Percentiles rank a stretch among this genome's conserved stretches.
phyloP scores from a whole-genome alignment of 805 yeast genomes.

The Metschnikowia amazonensis region DNA sequence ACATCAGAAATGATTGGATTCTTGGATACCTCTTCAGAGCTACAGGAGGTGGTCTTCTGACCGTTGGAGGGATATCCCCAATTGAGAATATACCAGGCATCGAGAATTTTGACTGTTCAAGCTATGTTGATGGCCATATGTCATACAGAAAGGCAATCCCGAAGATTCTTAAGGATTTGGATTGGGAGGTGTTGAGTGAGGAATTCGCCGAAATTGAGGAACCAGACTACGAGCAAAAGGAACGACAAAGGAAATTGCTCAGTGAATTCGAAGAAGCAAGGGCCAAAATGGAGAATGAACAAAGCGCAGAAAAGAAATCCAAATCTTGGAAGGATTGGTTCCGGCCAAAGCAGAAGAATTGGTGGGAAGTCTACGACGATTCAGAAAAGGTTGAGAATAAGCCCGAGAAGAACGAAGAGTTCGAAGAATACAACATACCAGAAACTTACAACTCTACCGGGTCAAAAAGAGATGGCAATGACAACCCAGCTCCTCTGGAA shows the following conservation, averaged over 20 bases:
- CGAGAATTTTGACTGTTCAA: constrained; percentile 86
- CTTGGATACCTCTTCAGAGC: constrained; percentile 93
- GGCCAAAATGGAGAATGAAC: constrained; percentile 50
- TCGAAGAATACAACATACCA: constrained; percentile 18
- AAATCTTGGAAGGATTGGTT: constrained; percentile 50
- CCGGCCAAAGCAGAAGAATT: constrained; percentile 46
- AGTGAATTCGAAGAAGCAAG: constrained; percentile 85
- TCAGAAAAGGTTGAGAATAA: constrained; percentile 6
- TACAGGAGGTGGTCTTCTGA: constrained; percentile 86
- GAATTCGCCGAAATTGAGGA: constrained; percentile 95
- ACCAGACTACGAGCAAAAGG: constrained; percentile 84
- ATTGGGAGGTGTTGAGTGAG: constrained; percentile 81
- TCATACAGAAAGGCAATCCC: constrained; percentile 96
- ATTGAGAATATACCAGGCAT: constrained; percentile 59
- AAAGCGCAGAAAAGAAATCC: constrained; percentile 30
- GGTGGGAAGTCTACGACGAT: constrained; percentile 55
- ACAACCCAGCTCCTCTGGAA: constrained; percentile 3
- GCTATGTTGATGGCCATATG: constrained; percentile 90
- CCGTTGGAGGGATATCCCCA: constrained; percentile 88
- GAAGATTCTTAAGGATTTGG: constrained; percentile 58
- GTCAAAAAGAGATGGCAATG: constrained; percentile 7
- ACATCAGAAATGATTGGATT: constrained; percentile 91
- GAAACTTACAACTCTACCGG: constrained; percentile 12
- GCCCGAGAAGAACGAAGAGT: background rate
- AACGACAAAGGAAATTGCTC: constrained; percentile 77